A percentile compares a stretch with the other conserved stretches of the same genome.
These are phyloP conservation scores for Astrothelium macrocarpum DNA, from an alignment of 495 filamentous ascomycete species.

Conservation along the genomic window DNA sequence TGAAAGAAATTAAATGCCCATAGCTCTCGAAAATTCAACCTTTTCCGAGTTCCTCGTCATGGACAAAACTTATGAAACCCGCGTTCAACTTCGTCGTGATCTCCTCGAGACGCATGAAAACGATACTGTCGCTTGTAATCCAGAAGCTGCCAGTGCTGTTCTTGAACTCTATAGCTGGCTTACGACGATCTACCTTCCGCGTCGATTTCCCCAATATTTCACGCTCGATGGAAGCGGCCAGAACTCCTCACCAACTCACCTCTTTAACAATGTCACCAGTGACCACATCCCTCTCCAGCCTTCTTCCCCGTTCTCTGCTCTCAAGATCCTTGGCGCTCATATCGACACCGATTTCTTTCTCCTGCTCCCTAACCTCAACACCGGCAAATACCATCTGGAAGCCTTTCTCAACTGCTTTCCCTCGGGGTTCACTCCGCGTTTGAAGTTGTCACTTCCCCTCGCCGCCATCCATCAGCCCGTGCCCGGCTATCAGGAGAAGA, in stretches of 20 bases:
- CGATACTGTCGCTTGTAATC: constrained; percentile 38
- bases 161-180: constrained; percentile 59
- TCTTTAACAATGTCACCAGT: constrained; percentile 37
- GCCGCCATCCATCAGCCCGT: constrained; percentile 53
- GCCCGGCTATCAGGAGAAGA: constrained; percentile 52
- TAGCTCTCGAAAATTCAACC: constrained; percentile 42
- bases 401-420: constrained; percentile 67
- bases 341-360: constrained; percentile 73
- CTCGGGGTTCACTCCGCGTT: constrained; percentile 54
- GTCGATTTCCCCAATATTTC: constrained; percentile 43
- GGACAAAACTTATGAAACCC: constrained; percentile 53
- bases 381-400: constrained; percentile 49
- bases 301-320: constrained; percentile 22
- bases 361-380: constrained; percentile 46
- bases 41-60: constrained; percentile 56
- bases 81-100: constrained; percentile 44
- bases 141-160: constrained; percentile 39
- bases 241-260: background rate
- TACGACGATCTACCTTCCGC: constrained; percentile 52
- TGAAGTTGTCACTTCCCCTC: constrained; percentile 54
- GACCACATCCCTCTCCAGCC: constrained; percentile 35
- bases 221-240: background rate
- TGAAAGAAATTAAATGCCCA: constrained; percentile 7
- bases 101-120: constrained; percentile 40
- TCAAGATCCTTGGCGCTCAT: constrained; percentile 46